Evolutionary conservation across 2,329 filamentous ascomycete species (phyloP).

Genomic region (Phoma sp.): DNA sequence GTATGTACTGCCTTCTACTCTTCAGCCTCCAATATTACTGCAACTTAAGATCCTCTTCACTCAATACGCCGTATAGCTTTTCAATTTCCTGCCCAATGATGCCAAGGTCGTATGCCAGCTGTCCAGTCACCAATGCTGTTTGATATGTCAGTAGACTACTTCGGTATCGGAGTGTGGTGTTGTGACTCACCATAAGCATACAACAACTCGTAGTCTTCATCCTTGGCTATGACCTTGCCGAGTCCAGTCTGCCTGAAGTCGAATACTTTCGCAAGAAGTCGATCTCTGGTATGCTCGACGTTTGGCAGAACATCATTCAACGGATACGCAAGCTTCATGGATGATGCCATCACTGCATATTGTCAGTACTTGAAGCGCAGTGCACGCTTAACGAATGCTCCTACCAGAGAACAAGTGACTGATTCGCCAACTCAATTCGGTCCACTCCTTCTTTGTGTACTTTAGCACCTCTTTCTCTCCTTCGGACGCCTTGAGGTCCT

Average conservation of each 20-base stretch:
- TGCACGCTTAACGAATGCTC: slow-evolving; percentile 20
- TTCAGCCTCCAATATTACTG: slow-evolving; percentile 21
- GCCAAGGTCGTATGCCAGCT: slow-evolving; percentile 62
- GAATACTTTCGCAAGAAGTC: slow-evolving; percentile 85
- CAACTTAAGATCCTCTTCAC: slow-evolving; percentile 67
- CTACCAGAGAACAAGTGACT: slow-evolving; percentile 77
- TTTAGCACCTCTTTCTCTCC: slow-evolving; percentile 82
- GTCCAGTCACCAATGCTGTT: slow-evolving; percentile 66
- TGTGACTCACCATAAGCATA: slow-evolving; percentile 79
- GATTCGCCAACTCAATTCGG: slow-evolving; percentile 83
- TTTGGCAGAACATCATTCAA: slow-evolving; percentile 87
- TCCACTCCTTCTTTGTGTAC: slow-evolving; percentile 80
- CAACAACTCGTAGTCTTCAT: slow-evolving; percentile 86
- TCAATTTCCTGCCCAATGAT: slow-evolving; percentile 63
- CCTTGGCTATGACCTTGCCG: slow-evolving; percentile 60
- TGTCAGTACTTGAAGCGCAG: slow-evolving; percentile 17
- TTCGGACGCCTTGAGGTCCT: slow-evolving; percentile 74
- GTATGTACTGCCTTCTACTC: not conserved
- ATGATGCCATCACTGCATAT: slow-evolving; percentile 77
- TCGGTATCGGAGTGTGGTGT: not conserved
- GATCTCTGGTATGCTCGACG: slow-evolving; percentile 79
- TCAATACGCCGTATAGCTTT: slow-evolving; percentile 65
- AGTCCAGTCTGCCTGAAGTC: slow-evolving; percentile 77
- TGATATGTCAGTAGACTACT: slow-evolving; percentile 1
- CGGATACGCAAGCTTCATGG: slow-evolving; percentile 92